Evolutionary conservation across 2,329 filamentous ascomycete genomes (phyloP), one percentile per base, ranked within the genome.

Genomic region (Penicillium sclerotiorum): DNA sequence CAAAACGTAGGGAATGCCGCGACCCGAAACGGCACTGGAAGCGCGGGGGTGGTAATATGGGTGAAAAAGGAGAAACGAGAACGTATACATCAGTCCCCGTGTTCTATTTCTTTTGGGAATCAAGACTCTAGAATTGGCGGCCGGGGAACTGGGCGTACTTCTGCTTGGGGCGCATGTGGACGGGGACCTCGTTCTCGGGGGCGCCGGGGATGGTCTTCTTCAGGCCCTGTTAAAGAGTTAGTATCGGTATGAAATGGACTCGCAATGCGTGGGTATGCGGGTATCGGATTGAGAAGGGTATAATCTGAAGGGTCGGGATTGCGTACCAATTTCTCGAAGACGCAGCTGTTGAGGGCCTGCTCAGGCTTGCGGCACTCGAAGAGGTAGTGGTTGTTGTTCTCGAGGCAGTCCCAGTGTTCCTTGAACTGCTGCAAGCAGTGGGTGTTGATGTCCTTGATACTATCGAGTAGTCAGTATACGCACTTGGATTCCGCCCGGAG

Each of bases 311-410:
- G n/a, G n/a, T n/a, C n/a, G n/a, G n/a, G n/a, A n/a, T n/a, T n/a
- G n/a, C 88, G 55, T 80, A 99, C 94, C 78, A 99, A 75, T 72
- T 96, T 97, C 61, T 96, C 87, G 70, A 89, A 97, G 41, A 96
- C 92, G 75, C 94, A 99, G 77, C 87, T 88, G 81, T 96, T 99
- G 65, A 99, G 79, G 70, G 86, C 86, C 83, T 90, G 87, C 80
- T 99, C 94, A 57, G 83, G 80, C 66, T 85, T 86, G 64, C 94
- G 85, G 79, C 94, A 99, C 69, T 97, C 90, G 88, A 90, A 99
- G 52, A 97, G 79, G 76, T 96, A 90, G 69, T 99, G 94, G 80
- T 99, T 99, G 79, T 95, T 92, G 78, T 95, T 87, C 69, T 99
- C 94, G 50, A 99, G 82, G 69, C 94, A 99, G 66, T 90, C 81